Percentiles rank a stretch among this genome's conserved stretches.
These are phyloP conservation scores for Phyllosticta citriasiana DNA, from an alignment of 2,329 filamentous ascomycete species.

Conservation along the genomic window DNA sequence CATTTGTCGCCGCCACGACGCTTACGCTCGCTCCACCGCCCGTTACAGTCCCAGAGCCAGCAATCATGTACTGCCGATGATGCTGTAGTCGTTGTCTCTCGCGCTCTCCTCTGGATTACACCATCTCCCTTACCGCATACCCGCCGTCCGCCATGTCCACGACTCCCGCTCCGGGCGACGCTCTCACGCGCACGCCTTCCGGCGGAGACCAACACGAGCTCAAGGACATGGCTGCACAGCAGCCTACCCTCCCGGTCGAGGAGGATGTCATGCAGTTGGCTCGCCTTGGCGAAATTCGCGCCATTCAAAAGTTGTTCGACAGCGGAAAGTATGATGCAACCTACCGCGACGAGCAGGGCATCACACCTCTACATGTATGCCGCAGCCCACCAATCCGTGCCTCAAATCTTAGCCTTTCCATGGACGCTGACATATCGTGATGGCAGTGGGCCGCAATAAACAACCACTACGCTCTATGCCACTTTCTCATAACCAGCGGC, in stretches of 20 bases:
- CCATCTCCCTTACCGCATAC: not conserved
- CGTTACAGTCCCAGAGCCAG: not conserved
- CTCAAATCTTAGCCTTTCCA: not conserved
- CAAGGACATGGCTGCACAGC: slow-evolving; percentile 25
- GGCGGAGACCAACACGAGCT: slow-evolving; percentile 24
- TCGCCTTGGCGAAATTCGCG: slow-evolving; percentile 71
- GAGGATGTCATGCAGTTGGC: slow-evolving; percentile 95
- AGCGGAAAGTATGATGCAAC: slow-evolving; percentile 70
- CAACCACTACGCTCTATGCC: slow-evolving; percentile 95
- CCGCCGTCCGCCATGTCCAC: not conserved
- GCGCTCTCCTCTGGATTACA: not conserved
- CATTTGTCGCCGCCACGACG: not conserved
- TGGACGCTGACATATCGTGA: slow-evolving; percentile 2
- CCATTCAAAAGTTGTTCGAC: slow-evolving; percentile 85
- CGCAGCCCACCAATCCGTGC: not conserved
- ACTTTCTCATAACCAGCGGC: slow-evolving; percentile 77
- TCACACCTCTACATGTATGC: slow-evolving; percentile 84
- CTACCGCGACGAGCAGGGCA: slow-evolving; percentile 81
- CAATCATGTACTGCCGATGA: slow-evolving; percentile 9
- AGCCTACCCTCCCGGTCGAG: slow-evolving; percentile 41
- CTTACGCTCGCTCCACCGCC: not conserved
- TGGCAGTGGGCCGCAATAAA: slow-evolving; percentile 95
- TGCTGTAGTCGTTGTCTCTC: slow-evolving; percentile 1
- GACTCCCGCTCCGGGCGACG: not conserved
- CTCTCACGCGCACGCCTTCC: not conserved